These are phyloP conservation scores for Primulina huaijiensis DNA, from an alignment of 257 asterid genomes.

Conservation along the genomic window DNA sequence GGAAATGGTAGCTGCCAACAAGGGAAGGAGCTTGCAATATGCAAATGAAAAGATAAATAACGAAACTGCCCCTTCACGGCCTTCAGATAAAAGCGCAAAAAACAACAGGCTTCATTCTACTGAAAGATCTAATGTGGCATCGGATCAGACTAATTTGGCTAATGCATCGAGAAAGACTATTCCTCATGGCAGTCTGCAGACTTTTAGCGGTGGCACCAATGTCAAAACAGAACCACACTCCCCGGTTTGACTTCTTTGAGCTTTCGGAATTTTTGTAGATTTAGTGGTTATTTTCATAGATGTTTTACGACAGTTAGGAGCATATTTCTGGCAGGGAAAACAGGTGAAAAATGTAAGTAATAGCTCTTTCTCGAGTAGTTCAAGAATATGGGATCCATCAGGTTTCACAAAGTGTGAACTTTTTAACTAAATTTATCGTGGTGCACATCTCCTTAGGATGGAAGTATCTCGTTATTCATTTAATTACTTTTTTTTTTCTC, in stretches of 20 bases:
- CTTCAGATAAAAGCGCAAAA: not conserved
- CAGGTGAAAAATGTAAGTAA: not conserved
- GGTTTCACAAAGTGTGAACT: not conserved
- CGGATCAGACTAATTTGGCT: not conserved
- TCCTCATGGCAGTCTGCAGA: constrained; percentile 11
- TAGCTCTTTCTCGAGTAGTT: not conserved
- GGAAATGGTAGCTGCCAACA: constrained; percentile 27
- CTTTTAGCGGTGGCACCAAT: not conserved
- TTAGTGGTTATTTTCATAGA: constrained; percentile 15
- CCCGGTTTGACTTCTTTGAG: constrained; percentile 24
- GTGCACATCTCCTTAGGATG: not conserved
- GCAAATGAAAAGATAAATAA: not conserved
- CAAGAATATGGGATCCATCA: not conserved
- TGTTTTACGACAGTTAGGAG: not conserved
- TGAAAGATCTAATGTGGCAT: constrained; percentile 12
- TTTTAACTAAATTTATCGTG: no score
- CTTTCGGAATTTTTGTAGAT: constrained; percentile 26
- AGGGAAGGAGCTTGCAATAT: constrained; percentile 19
- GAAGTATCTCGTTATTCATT: not conserved
- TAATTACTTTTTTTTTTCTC: no score
- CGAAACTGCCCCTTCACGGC: constrained; percentile 7
- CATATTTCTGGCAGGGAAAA: not conserved
- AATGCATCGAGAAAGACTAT: constrained; percentile 2
- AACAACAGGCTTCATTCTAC: constrained; percentile 6
- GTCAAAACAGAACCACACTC: constrained; percentile 28